Evolutionary conservation across 192 early-diverging fungal species (phyloP).

Genomic region (Linnemannia hyalina): DNA sequence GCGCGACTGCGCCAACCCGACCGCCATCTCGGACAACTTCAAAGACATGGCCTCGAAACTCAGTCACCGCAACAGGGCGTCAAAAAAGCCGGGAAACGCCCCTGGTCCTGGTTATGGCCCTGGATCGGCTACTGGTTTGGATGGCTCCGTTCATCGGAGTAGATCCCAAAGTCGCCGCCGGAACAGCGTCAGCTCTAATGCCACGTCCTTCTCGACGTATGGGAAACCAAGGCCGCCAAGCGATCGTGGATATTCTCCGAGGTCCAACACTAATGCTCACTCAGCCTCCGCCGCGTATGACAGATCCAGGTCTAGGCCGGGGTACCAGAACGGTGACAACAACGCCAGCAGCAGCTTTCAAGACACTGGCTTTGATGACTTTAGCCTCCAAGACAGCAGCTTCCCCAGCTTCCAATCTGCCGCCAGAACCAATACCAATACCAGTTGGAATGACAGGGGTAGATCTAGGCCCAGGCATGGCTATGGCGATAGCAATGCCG

Average conservation of each 20-base stretch:
- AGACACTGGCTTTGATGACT: too few species aligned
- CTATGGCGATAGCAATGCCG: slow-evolving; percentile 23
- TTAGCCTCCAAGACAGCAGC: too few species aligned
- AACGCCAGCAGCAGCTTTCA: background rate
- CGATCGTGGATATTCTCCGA: background rate
- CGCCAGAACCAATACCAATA: background rate
- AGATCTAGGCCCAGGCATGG: slow-evolving; percentile 15
- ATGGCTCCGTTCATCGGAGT: background rate
- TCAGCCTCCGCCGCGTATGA: background rate
- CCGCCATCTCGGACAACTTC: slow-evolving; percentile 81
- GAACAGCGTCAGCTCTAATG: background rate
- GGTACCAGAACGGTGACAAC: background rate
- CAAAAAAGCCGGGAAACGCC: background rate
- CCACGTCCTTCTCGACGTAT: background rate
- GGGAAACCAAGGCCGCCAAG: background rate
- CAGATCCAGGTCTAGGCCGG: background rate
- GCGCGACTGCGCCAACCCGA: slow-evolving; percentile 75
- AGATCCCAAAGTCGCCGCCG: background rate
- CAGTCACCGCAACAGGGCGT: slow-evolving; percentile 26
- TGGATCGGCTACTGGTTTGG: background rate
- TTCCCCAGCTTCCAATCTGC: too few species aligned
- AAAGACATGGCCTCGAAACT: slow-evolving; percentile 60
- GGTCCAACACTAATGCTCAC: background rate
- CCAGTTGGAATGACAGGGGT: background rate
- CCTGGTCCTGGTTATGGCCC: background rate